Percentiles rank a stretch among this genome's conserved stretches.
These are phyloP conservation scores for Vigna mungo DNA, from an alignment of 306 rosid species.

Conservation along the genomic window DNA sequence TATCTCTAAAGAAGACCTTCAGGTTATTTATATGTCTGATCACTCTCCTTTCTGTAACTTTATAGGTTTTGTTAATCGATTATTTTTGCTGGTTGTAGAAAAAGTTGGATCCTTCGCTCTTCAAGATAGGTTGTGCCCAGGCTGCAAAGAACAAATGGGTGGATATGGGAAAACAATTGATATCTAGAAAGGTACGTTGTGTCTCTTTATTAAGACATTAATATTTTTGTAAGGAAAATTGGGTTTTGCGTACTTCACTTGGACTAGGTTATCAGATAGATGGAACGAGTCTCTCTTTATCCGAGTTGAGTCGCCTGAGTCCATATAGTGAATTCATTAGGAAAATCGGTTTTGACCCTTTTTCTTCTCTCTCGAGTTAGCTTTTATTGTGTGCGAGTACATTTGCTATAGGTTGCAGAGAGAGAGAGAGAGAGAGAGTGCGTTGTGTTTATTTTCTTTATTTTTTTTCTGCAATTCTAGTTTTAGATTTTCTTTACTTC, in stretches of 20 bases:
- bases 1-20: slow-evolving; percentile 76
- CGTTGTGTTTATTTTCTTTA: background rate
- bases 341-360: background rate
- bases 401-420: background rate
- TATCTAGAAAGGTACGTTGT: slow-evolving; percentile 69
- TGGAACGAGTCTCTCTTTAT: background rate
- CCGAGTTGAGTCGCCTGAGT: background rate
- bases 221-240: background rate
- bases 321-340: background rate
- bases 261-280: background rate
- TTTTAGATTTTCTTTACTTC: background rate
- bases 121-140: slow-evolving; percentile 84
- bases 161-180: slow-evolving; percentile 74
- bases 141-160: slow-evolving; percentile 94
- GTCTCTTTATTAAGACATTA: background rate
- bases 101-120: slow-evolving; percentile 61
- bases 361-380: background rate
- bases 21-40: slow-evolving; percentile 46
- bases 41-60: background rate
- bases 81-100: slow-evolving; percentile 56
- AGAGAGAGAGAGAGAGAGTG: background rate
- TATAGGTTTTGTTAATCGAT: background rate
- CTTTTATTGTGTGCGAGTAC: background rate
- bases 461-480: background rate
- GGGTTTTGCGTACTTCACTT: background rate